A percentile compares a stretch with the other conserved stretches of the same genome.
phyloP scores from a whole-genome alignment of 1,139 yeast genomes.

The Kodamaea fungicola region DNA sequence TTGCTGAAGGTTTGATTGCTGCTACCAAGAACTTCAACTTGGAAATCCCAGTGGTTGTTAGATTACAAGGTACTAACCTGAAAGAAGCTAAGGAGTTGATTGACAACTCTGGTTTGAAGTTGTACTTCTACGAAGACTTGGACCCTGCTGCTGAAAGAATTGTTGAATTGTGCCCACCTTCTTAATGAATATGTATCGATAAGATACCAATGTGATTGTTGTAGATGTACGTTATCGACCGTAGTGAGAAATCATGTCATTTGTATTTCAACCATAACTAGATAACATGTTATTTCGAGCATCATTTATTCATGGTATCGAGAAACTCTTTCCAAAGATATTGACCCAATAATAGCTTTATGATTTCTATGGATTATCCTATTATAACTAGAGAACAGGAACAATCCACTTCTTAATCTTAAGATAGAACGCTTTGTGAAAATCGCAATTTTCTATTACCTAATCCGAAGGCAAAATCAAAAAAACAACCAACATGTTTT shows the following conservation, averaged over 20 bases:
- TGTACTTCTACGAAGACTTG: constrained; percentile 85
- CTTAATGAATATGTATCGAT: constrained; percentile 19
- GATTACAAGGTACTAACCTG: constrained; percentile 97
- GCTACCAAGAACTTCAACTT: constrained; percentile 41
- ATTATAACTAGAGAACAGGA: too few species aligned
- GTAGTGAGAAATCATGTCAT: too few species aligned
- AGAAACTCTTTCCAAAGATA: too few species aligned
- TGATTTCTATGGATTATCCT: too few species aligned
- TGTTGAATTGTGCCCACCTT: constrained; percentile 59
- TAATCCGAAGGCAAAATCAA: background rate
- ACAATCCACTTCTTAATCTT: too few species aligned
- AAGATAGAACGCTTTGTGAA: too few species aligned
- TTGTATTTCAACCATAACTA: too few species aligned
- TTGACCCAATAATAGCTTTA: too few species aligned
- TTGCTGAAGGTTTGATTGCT: constrained; percentile 75
- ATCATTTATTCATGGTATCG: too few species aligned
- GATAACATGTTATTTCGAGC: too few species aligned
- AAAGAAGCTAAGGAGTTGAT: constrained; percentile 86
- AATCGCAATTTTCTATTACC: background rate
- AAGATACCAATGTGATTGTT: too few species aligned
- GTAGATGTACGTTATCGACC: too few species aligned
- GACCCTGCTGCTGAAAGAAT: constrained; percentile 98
- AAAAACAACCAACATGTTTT: constrained; percentile 57
- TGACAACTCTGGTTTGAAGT: constrained; percentile 85
- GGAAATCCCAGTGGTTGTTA: constrained; percentile 91